Conservation (phyloP, 164 flowering plant genomes). For the Sedum album region DNA sequence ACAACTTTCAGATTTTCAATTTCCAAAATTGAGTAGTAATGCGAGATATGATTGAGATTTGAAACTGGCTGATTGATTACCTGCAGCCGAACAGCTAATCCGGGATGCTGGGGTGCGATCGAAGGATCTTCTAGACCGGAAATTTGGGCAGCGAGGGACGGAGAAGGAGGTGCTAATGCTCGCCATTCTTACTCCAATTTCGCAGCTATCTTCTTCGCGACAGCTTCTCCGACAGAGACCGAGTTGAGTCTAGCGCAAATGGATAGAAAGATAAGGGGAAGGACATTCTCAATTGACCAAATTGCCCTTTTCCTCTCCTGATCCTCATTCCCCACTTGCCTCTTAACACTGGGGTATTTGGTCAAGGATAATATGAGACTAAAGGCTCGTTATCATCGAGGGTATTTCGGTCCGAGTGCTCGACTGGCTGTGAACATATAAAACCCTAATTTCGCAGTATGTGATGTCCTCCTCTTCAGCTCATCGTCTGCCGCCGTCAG, state of each 20-base stretch:
- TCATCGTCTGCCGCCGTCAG: no score
- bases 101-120: constrained; percentile 14
- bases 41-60: neutral
- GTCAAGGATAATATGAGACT: no score
- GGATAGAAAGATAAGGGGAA: constrained; percentile 1
- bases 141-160: constrained; percentile 25
- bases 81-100: constrained; percentile 8
- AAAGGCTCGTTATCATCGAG: no score
- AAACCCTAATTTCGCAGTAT: no score
- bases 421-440: no score
- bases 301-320: neutral
- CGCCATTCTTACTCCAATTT: constrained; percentile 22
- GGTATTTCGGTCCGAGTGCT: no score
- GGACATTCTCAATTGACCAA: neutral
- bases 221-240: neutral
- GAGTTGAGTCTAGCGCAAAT: neutral
- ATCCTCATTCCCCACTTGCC: neutral
- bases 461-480: no score
- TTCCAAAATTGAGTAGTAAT: neutral
- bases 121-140: constrained; percentile 14
- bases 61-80: neutral
- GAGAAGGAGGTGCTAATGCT: constrained; percentile 19
- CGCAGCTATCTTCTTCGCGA: neutral
- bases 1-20: neutral
- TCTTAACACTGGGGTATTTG: no score